Evolutionary conservation across 225 moss, liverwort and hornwort genomes (phyloP).

Genomic region (Antitrichia curtipendula): DNA sequence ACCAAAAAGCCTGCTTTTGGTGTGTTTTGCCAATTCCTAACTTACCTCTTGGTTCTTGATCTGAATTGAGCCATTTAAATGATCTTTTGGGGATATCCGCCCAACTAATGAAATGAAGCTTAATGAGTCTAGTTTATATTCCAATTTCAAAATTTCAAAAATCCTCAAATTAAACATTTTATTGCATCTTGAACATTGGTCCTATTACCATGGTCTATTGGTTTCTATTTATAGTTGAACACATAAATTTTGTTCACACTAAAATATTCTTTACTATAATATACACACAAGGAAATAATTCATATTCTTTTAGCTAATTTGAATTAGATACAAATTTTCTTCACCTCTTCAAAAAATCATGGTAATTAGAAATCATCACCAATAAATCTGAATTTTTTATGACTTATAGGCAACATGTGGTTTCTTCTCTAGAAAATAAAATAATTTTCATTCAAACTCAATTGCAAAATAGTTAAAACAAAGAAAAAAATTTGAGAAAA

Average conservation of each 20-base stretch:
- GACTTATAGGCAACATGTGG: not conserved
- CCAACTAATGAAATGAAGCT: not conserved
- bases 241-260: not conserved
- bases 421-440: not conserved
- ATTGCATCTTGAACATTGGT: not conserved
- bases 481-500: not conserved
- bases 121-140: not conserved
- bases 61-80: not conserved
- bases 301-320: not conserved
- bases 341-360: not conserved
- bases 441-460: not conserved
- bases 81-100: not conserved
- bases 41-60: not conserved
- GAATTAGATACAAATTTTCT: not conserved
- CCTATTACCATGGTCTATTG: not conserved
- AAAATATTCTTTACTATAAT: not conserved
- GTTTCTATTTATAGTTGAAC: not conserved
- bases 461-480: not conserved
- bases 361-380: not conserved
- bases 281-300: fast-evolving
- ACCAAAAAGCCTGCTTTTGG: not conserved
- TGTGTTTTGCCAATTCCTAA: no score
- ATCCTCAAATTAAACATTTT: not conserved
- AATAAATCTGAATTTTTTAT: not conserved
- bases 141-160: not conserved